phyloP scores from a whole-genome alignment of 2,329 filamentous ascomycete species.

The Fusarium keratoplasticum region DNA sequence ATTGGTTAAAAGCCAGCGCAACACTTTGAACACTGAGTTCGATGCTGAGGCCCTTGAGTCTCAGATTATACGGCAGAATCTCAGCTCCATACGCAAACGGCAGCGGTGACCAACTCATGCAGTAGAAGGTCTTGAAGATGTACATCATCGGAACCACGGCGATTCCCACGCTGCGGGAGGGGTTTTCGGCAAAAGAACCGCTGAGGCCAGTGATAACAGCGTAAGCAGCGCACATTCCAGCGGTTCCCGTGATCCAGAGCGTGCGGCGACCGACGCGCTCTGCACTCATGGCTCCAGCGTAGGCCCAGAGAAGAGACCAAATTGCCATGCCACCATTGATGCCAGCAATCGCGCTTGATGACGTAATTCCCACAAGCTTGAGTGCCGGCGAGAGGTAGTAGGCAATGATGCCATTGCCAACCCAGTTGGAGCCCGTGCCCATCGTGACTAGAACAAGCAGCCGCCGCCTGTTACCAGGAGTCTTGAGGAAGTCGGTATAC shows the following conservation, averaged over 20 bases:
- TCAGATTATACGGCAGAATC: slow-evolving; percentile 43
- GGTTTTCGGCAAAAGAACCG: slow-evolving; percentile 17
- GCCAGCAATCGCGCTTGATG: slow-evolving; percentile 8
- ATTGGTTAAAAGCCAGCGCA: slow-evolving; percentile 38
- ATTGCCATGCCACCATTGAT: slow-evolving; percentile 38
- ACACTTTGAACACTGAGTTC: slow-evolving; percentile 26
- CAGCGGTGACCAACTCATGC: slow-evolving; percentile 43
- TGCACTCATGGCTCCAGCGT: slow-evolving; percentile 21
- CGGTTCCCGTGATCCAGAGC: slow-evolving; percentile 25
- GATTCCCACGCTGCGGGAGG: slow-evolving; percentile 13
- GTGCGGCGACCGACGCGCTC: slow-evolving; percentile 25
- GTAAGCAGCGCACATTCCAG: slow-evolving; percentile 20
- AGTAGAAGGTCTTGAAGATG: slow-evolving; percentile 36
- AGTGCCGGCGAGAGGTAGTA: slow-evolving; percentile 71
- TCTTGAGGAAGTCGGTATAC: slow-evolving; percentile 70
- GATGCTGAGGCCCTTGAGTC: slow-evolving; percentile 42
- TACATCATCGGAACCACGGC: slow-evolving; percentile 32
- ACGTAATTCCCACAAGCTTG: slow-evolving; percentile 27
- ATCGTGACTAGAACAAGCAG: slow-evolving; percentile 69
- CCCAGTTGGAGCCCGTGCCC: slow-evolving; percentile 74
- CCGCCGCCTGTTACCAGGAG: slow-evolving; percentile 72
- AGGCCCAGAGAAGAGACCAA: slow-evolving; percentile 26
- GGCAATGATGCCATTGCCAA: slow-evolving; percentile 71
- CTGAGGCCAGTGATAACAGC: slow-evolving; percentile 14
- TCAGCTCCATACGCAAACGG: slow-evolving; percentile 41